Percentiles rank a stretch among this genome's conserved stretches.
These are phyloP conservation scores for Starmerella potacharoeniae DNA, from an alignment of 805 yeast genomes.

Conservation along the genomic window DNA sequence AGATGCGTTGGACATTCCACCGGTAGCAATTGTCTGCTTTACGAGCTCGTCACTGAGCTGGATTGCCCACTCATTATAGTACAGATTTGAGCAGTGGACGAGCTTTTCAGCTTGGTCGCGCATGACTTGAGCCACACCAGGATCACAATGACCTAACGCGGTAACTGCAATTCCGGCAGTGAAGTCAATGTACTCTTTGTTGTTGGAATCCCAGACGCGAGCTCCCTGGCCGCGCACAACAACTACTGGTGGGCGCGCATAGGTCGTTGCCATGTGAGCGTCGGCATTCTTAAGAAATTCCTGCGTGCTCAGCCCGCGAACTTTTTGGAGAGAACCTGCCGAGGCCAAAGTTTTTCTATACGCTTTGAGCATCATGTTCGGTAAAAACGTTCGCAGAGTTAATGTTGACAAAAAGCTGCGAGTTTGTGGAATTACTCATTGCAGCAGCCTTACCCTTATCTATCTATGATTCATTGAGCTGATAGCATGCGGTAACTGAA, in stretches of 20 bases:
- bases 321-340: not conserved
- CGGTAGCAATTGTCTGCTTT: slow-evolving; percentile 51
- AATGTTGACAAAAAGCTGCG: not conserved
- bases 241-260: slow-evolving; percentile 41
- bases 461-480: not conserved
- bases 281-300: slow-evolving; percentile 1
- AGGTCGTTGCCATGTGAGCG: slow-evolving; percentile 29
- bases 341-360: not conserved
- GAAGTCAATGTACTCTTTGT: slow-evolving; percentile 69
- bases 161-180: slow-evolving; percentile 97
- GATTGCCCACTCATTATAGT: slow-evolving; percentile 74
- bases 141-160: slow-evolving; percentile 79
- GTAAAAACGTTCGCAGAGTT: not conserved
- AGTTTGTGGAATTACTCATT: slow-evolving; percentile 1
- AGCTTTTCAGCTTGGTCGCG: slow-evolving; percentile 60
- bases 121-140: slow-evolving; percentile 59
- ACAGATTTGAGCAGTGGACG: slow-evolving; percentile 77
- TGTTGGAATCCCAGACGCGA: slow-evolving; percentile 68
- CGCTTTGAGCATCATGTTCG: not conserved
- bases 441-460: slow-evolving; percentile 2
- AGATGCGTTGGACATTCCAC: slow-evolving; percentile 74
- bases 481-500: no score
- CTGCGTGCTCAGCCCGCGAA: slow-evolving; percentile 1
- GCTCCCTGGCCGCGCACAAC: slow-evolving; percentile 74
- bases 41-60: slow-evolving; percentile 63